Conservation (phyloP, 225 moss, liverwort and hornwort species). For the Bryum argenteum region DNA sequence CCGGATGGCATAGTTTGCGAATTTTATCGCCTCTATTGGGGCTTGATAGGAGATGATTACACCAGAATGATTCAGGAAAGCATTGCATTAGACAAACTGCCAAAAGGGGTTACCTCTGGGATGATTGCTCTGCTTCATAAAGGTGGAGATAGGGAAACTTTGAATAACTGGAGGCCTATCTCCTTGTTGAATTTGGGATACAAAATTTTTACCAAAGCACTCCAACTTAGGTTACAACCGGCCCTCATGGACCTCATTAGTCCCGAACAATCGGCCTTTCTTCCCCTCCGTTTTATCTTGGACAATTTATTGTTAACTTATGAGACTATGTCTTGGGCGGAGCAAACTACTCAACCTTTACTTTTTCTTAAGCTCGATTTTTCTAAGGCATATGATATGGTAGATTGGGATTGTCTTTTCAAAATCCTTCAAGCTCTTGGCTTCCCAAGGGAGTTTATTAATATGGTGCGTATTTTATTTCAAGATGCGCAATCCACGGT, state of each 20-base stretch:
- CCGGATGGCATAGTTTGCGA: too few relatives aligned
- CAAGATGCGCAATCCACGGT: background rate
- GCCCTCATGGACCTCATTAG: background rate
- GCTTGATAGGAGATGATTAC: too few relatives aligned
- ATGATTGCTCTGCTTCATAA: background rate
- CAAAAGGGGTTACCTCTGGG: too few relatives aligned
- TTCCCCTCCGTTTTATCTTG: background rate
- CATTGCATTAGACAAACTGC: too few relatives aligned
- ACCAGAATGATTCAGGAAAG: too few relatives aligned
- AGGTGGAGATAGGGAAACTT: background rate
- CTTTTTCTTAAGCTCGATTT: background rate
- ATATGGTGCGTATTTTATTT: background rate
- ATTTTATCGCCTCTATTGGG: too few relatives aligned
- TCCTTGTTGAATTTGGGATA: background rate
- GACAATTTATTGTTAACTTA: background rate
- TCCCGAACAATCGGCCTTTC: background rate
- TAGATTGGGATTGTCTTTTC: background rate
- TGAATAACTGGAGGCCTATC: background rate
- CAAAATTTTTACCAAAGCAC: background rate
- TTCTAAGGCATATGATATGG: background rate
- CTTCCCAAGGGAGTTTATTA: background rate
- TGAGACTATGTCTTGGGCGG: background rate
- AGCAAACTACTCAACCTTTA: background rate
- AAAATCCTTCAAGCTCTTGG: background rate
- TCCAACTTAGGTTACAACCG: background rate